phyloP scores from a whole-genome alignment of 2,329 filamentous ascomycete genomes.

The Aureobasidium mangrovei region DNA sequence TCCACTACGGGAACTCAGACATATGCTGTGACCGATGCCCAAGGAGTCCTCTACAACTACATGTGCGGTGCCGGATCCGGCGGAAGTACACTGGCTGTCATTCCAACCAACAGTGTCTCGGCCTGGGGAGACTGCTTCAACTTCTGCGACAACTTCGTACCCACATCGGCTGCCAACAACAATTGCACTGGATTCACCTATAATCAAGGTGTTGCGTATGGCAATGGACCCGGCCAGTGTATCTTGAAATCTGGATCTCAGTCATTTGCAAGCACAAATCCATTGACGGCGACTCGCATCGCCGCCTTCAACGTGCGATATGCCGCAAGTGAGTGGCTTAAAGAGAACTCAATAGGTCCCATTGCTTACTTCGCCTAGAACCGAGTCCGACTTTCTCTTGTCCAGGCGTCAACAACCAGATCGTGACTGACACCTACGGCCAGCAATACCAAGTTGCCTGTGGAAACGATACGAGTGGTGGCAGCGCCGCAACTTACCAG shows the following conservation, averaged over 20 bases:
- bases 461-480: conserved; percentile 1
- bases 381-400: conserved; percentile 1
- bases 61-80: neutral
- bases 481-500: neutral
- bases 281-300: neutral
- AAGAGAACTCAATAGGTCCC: too few relatives aligned
- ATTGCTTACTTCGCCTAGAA: neutral
- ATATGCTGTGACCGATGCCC: neutral
- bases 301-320: too few relatives aligned
- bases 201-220: too few relatives aligned
- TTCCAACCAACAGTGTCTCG: neutral
- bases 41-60: neutral
- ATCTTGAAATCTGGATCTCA: neutral
- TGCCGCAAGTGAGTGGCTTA: too few relatives aligned
- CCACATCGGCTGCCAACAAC: neutral
- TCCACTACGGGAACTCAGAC: neutral
- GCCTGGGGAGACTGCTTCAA: neutral
- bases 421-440: conserved; percentile 10
- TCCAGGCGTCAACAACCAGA: conserved; percentile 12
- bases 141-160: neutral
- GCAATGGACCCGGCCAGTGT: too few relatives aligned
- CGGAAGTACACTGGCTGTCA: neutral
- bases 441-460: conserved; percentile 12
- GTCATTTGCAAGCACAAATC: neutral
- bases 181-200: neutral